Evolutionary conservation across 2,329 filamentous ascomycete genomes (phyloP).

Genomic region (Chaetomiaceae sp.): DNA sequence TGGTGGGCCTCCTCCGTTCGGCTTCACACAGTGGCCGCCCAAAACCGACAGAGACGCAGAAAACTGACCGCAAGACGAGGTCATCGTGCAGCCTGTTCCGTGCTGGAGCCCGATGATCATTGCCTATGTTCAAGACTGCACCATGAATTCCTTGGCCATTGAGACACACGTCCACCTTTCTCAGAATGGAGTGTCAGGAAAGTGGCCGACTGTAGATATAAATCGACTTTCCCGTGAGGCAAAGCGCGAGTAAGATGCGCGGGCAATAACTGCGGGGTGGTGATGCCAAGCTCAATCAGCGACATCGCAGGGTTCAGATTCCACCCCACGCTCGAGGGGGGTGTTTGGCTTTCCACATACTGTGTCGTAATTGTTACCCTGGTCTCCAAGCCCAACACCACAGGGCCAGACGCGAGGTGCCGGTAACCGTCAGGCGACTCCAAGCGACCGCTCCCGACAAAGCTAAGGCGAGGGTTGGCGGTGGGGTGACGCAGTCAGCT

Average conservation of each 20-base stretch:
- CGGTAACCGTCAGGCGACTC: constrained; percentile 9
- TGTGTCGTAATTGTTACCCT: background rate
- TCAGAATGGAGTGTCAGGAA: background rate
- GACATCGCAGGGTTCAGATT: no score
- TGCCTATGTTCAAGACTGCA: background rate
- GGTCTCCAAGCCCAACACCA: background rate
- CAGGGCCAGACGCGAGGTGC: background rate
- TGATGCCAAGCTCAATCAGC: no score
- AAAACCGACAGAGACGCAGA: background rate
- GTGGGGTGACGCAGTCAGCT: no score
- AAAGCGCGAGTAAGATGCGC: background rate
- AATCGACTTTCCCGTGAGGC: background rate
- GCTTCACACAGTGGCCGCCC: background rate
- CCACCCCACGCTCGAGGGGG: constrained; percentile 3
- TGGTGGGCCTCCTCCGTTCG: no score
- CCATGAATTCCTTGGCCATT: background rate
- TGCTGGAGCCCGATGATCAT: constrained; percentile 13
- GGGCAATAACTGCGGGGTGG: background rate
- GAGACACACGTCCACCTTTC: background rate
- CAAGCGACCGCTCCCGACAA: background rate
- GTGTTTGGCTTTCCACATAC: background rate
- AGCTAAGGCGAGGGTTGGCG: background rate
- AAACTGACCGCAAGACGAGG: constrained; percentile 10
- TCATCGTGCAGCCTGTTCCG: constrained; percentile 17
- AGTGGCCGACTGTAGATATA: background rate